Percentiles rank a stretch among this genome's conserved stretches.
Evolutionary conservation across 768 basidiomycete species (phyloP).

Genomic region (Rickenella mellea): DNA sequence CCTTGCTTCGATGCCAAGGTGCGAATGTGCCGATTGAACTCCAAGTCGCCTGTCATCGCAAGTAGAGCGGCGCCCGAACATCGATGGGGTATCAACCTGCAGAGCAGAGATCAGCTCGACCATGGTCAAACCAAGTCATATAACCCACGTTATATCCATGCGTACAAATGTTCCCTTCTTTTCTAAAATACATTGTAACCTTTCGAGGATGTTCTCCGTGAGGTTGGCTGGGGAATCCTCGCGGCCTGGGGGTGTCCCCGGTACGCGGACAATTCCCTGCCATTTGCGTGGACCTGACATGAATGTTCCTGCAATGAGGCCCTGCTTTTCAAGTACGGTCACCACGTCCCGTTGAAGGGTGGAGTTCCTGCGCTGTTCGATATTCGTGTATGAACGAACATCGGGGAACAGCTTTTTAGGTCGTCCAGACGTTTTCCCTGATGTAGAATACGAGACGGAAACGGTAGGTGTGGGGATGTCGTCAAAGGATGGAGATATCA

Average conservation of each 20-base stretch:
- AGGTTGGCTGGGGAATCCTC: too few species aligned
- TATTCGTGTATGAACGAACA: background rate
- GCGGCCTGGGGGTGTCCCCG: constrained; percentile 18
- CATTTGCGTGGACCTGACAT: constrained; percentile 27
- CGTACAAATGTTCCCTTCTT: constrained; percentile 15
- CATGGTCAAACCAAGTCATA: background rate
- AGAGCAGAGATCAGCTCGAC: background rate
- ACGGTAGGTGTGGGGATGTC: constrained; percentile 29
- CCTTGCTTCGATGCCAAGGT: constrained; percentile 33
- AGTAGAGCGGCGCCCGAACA: constrained; percentile 45
- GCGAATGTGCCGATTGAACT: constrained; percentile 34
- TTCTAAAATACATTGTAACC: constrained; percentile 16
- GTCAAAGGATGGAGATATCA: constrained; percentile 36
- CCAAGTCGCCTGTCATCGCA: constrained; percentile 44
- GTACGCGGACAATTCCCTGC: constrained; percentile 44
- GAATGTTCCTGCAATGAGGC: constrained; percentile 33
- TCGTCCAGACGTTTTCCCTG: constrained; percentile 7
- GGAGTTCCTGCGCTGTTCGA: constrained; percentile 6
- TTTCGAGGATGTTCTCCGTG: constrained; percentile 19
- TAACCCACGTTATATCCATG: constrained; percentile 16
- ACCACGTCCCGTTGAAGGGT: constrained; percentile 29
- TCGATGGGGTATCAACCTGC: constrained; percentile 33
- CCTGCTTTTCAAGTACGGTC: constrained; percentile 31
- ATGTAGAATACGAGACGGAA: constrained; percentile 14
- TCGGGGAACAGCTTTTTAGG: constrained; percentile 6